Percentiles rank a stretch among this genome's conserved stretches.
These are phyloP conservation scores for Balamuthia mandrillaris DNA, from an alignment of 208 protist species.

Conservation along the genomic window DNA sequence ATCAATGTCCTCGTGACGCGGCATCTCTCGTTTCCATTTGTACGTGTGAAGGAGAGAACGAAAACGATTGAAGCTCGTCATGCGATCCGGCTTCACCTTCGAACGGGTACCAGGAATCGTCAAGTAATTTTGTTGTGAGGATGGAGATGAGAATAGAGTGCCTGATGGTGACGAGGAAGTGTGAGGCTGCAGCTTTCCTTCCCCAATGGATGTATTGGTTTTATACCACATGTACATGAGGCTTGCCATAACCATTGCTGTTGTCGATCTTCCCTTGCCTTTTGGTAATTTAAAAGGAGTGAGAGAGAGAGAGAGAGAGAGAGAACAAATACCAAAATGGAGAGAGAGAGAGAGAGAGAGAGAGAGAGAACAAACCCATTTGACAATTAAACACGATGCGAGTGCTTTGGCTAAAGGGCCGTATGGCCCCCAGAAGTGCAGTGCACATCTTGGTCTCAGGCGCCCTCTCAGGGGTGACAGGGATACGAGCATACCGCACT, in stretches of 20 bases:
- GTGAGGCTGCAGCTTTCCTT: too few species aligned
- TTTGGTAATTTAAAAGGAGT: neutral
- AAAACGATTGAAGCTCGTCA: too few species aligned
- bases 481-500: neutral
- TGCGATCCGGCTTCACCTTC: too few species aligned
- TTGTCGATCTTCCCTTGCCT: slow-evolving; percentile 20
- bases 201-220: too few species aligned
- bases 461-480: neutral
- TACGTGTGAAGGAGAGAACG: too few species aligned
- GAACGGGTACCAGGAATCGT: too few species aligned
- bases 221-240: slow-evolving; percentile 24
- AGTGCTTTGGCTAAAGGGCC: neutral
- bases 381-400: slow-evolving; percentile 22
- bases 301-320: neutral
- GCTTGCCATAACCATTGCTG: slow-evolving; percentile 12
- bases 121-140: too few species aligned
- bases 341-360: neutral
- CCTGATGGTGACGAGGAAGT: too few species aligned
- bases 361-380: neutral
- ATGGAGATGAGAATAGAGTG: too few species aligned
- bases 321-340: neutral
- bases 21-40: too few species aligned
- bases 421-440: neutral
- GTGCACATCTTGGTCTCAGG: neutral
- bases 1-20: too few species aligned